Evolutionary conservation across 1,284 basidiomycete species (phyloP).

Genomic region (Heliocybe sulcata): DNA sequence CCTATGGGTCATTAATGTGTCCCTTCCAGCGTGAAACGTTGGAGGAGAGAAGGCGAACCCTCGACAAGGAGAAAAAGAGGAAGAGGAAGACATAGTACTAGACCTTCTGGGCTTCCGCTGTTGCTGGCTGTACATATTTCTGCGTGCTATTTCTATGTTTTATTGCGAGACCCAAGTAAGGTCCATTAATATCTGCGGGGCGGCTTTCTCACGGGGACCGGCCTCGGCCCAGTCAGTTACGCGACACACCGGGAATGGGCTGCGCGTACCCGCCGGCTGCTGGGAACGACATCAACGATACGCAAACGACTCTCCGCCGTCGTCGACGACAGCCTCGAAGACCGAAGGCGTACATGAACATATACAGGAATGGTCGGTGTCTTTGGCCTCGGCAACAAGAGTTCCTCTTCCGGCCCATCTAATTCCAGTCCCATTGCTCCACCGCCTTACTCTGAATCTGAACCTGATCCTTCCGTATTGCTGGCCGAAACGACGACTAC

Average conservation of each 20-base stretch:
- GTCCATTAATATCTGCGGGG: too few relatives aligned
- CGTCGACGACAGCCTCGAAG: not conserved
- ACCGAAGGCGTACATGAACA: not conserved
- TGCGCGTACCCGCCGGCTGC: too few relatives aligned
- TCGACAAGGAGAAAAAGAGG: constrained; percentile 17
- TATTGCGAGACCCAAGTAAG: too few relatives aligned
- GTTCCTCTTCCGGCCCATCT: constrained; percentile 15
- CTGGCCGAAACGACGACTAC: constrained; percentile 43
- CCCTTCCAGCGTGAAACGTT: constrained; percentile 12
- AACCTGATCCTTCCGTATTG: constrained; percentile 28
- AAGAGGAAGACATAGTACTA: constrained; percentile 10
- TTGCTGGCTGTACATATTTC: not conserved
- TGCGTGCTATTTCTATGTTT: not conserved
- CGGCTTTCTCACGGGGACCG: too few relatives aligned
- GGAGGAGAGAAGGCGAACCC: constrained; percentile 16
- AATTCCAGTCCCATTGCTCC: constrained; percentile 15
- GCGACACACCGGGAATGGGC: not conserved
- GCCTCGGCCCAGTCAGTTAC: not conserved
- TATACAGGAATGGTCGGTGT: constrained; percentile 29
- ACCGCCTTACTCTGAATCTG: constrained; percentile 31
- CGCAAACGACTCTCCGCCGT: not conserved
- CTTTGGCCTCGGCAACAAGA: constrained; percentile 25
- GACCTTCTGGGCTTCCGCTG: too few relatives aligned
- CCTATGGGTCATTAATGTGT: constrained; percentile 6
- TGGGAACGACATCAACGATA: not conserved